phyloP scores from a whole-genome alignment of 140 eudicot genomes.

The Anethum foeniculum region DNA sequence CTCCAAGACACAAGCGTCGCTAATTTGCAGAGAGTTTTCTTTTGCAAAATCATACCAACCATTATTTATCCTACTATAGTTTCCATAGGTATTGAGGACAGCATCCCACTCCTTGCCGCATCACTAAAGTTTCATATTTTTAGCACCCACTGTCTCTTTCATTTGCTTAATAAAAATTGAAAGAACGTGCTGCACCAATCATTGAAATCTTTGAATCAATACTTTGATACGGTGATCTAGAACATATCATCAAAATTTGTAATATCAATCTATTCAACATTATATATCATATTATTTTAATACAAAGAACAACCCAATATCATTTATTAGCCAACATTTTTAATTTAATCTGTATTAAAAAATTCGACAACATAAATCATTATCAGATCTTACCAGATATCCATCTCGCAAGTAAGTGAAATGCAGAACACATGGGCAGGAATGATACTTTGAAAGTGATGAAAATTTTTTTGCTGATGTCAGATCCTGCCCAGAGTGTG shows the following conservation, averaged over 20 bases:
- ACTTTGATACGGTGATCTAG: background rate
- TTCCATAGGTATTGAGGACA: no score
- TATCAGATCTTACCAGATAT: background rate
- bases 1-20: slow-evolving; percentile 4
- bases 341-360: background rate
- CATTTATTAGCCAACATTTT: no score
- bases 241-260: background rate
- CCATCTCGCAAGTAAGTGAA: background rate
- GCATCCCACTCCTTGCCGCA: no score
- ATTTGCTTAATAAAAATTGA: background rate
- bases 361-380: background rate
- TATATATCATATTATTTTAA: no score
- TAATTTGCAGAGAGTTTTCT: background rate
- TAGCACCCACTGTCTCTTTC: background rate
- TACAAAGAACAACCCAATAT: no score
- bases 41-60: background rate
- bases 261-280: background rate
- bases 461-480: background rate
- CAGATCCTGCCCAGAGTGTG: background rate
- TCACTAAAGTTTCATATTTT: no score
- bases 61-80: no score
- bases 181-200: background rate
- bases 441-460: background rate
- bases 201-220: background rate
- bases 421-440: background rate